These are phyloP conservation scores for Yamadazyma philogaea DNA, from an alignment of 805 yeast species.

Conservation along the genomic window DNA sequence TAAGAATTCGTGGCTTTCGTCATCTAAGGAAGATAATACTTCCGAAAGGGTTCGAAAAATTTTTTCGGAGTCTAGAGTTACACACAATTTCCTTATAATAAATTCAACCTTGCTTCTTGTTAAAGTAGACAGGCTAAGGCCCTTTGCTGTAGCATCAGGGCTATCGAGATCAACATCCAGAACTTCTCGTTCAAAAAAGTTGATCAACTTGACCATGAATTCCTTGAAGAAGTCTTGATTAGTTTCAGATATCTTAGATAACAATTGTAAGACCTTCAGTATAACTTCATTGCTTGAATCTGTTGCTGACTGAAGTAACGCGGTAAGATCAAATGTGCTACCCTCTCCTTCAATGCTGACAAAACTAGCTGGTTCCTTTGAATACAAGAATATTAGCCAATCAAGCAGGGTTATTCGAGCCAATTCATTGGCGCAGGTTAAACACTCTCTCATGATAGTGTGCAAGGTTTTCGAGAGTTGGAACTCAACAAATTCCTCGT, in stretches of 20 bases:
- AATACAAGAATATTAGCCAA: slow-evolving; percentile 77
- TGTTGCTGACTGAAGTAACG: slow-evolving; percentile 66
- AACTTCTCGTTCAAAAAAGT: slow-evolving; percentile 63
- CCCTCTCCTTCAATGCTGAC: slow-evolving; percentile 17
- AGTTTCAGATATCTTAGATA: slow-evolving; percentile 72
- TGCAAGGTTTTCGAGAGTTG: slow-evolving; percentile 54
- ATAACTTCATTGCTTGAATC: slow-evolving; percentile 77
- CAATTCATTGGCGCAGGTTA: slow-evolving; percentile 54
- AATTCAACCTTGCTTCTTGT: slow-evolving; percentile 56
- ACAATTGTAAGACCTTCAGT: slow-evolving; percentile 63
- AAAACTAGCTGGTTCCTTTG: slow-evolving; percentile 16
- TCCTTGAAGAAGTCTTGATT: slow-evolving; percentile 73
- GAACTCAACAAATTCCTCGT: slow-evolving; percentile 40
- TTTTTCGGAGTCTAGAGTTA: slow-evolving; percentile 75
- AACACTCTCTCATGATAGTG: slow-evolving; percentile 62
- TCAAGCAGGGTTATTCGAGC: slow-evolving; percentile 82
- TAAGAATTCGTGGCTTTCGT: slow-evolving; percentile 64
- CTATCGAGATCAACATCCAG: slow-evolving; percentile 12
- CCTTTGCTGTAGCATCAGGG: slow-evolving; percentile 3
- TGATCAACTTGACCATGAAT: slow-evolving; percentile 69
- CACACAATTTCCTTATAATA: slow-evolving; percentile 79
- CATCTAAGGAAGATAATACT: slow-evolving; percentile 53
- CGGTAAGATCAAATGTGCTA: slow-evolving; percentile 55
- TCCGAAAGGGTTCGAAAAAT: slow-evolving; percentile 78
- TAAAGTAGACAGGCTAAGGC: slow-evolving; percentile 7